Base-by-base conservation (phyloP, 371 early-diverging fungal genomes). In the Conidiobolus incongruus region DNA sequence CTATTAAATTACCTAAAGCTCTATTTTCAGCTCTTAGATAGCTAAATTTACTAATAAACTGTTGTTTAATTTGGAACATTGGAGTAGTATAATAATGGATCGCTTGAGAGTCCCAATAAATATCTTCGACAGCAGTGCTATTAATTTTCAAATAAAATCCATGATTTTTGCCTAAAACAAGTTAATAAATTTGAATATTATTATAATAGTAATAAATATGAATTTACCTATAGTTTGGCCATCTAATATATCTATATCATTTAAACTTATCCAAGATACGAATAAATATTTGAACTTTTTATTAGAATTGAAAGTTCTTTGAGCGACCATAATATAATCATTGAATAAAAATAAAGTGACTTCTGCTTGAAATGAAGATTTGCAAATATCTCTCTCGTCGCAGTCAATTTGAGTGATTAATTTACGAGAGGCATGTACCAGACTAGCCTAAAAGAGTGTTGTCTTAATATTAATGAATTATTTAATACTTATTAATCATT, bases 81-180 rank as follows among this genome's bases (percentile, higher is more conserved):
- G 22, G 15, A 20, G 36, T 35, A 8, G 23, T 17, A 26, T 23
- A 44, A n/a, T 33, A 17, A 15, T 44, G 44, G 7, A 44, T 35
- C 35, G 31, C 44, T 21, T 44, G 44, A 35, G 31, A 33, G 28
- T 44, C 44, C 44, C 44, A 44, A 22, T 44, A 44, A 5, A 44
- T 12, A 22, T 44, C 44, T 26, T 44, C 44, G 22, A 26, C 26
- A 26, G 26, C 26, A 26, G 26, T 26, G 8, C 8, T 26, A 8
- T 26, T 26, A 8, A 26, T 26, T 26, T 26, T 26, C 26, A 26
- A 26, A 26, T 26, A 26, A 26, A 26, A 26, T 26, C 26, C 26
- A 26, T 26, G 26, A 26, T 26, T 26, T 26, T 26, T 26, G 26
- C 26, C 26, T 26, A 26, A 26, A 26, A 4, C 8, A 3, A 26